Conservation (phyloP, 2,329 filamentous ascomycete species). For the Trematosphaeria pertusa region DNA sequence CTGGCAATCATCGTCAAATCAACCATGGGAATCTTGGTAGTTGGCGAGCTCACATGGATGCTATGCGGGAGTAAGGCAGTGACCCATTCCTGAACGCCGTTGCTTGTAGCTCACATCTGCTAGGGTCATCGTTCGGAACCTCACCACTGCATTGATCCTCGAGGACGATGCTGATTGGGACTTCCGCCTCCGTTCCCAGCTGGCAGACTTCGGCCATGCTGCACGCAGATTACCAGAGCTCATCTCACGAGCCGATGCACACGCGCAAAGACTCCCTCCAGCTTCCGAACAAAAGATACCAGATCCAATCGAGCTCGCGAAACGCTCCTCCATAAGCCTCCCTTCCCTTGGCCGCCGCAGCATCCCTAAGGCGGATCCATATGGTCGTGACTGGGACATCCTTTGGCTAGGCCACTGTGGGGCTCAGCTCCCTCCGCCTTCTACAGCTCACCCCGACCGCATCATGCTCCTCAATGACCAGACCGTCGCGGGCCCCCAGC, state of each 20-base stretch:
- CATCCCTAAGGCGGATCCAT: slow-evolving; percentile 27
- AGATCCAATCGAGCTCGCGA: slow-evolving; percentile 17
- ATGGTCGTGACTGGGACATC: slow-evolving; percentile 46
- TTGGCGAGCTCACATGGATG: slow-evolving; percentile 38
- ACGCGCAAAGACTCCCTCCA: slow-evolving; percentile 4
- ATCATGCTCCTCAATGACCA: slow-evolving; percentile 23
- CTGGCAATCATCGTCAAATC: slow-evolving; percentile 38
- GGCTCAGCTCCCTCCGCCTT: slow-evolving; percentile 25
- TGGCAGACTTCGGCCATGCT: slow-evolving; percentile 20
- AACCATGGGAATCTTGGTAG: slow-evolving; percentile 25
- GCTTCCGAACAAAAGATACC: slow-evolving; percentile 7
- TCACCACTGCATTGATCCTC: slow-evolving; percentile 31
- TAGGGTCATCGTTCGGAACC: slow-evolving; percentile 29
- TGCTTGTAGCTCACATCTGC: slow-evolving; percentile 5
- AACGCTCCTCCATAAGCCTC: slow-evolving; percentile 21
- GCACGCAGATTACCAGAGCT: slow-evolving; percentile 19
- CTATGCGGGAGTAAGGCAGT: slow-evolving; percentile 25
- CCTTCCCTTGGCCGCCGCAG: slow-evolving; percentile 1
- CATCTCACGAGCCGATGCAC: slow-evolving; percentile 3
- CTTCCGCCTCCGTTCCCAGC: slow-evolving; percentile 24
- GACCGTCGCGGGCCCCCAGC: slow-evolving; percentile 26
- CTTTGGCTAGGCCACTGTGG: slow-evolving; percentile 52
- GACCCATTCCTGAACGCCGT: too few species aligned
- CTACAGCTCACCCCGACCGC: slow-evolving; percentile 21
- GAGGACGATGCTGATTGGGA: slow-evolving; percentile 40